Evolutionary conservation across 352 stramenopile species (phyloP).

Genomic region (Pythium aristosporum): DNA sequence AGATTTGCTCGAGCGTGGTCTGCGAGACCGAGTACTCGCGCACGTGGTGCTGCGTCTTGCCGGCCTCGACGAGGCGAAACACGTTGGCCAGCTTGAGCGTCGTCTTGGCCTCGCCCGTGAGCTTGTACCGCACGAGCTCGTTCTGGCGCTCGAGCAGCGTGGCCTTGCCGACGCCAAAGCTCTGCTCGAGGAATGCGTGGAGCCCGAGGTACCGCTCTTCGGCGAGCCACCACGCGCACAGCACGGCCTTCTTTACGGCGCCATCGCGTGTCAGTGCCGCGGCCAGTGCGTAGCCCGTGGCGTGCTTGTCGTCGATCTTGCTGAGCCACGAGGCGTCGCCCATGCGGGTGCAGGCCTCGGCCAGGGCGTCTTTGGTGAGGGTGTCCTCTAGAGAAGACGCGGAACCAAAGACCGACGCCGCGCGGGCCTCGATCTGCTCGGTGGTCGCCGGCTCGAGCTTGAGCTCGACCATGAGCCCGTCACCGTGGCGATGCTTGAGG

Average conservation of each 20-base stretch:
- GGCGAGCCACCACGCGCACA: constrained; percentile 56
- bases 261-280: constrained; percentile 53
- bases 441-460: constrained; percentile 33
- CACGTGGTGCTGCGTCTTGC: constrained; percentile 51
- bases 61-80: constrained; percentile 70
- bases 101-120: constrained; percentile 33
- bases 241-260: not conserved
- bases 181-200: constrained; percentile 39
- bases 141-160: constrained; percentile 73
- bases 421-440: constrained; percentile 31
- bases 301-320: constrained; percentile 40
- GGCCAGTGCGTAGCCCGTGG: constrained; percentile 63
- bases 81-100: constrained; percentile 59
- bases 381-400: constrained; percentile 33
- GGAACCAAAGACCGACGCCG: not conserved
- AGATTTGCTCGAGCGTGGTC: constrained; percentile 92
- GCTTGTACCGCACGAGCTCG: constrained; percentile 65
- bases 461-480: constrained; percentile 92
- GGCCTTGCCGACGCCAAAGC: constrained; percentile 35
- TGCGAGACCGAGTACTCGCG: constrained; percentile 87
- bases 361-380: constrained; percentile 34
- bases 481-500: constrained; percentile 95
- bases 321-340: constrained; percentile 43
- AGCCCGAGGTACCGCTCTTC: constrained; percentile 53
- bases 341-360: constrained; percentile 41